These are phyloP conservation scores for Ambrosiella beaveri DNA, from an alignment of 2,329 filamentous ascomycete genomes.

Conservation along the genomic window DNA sequence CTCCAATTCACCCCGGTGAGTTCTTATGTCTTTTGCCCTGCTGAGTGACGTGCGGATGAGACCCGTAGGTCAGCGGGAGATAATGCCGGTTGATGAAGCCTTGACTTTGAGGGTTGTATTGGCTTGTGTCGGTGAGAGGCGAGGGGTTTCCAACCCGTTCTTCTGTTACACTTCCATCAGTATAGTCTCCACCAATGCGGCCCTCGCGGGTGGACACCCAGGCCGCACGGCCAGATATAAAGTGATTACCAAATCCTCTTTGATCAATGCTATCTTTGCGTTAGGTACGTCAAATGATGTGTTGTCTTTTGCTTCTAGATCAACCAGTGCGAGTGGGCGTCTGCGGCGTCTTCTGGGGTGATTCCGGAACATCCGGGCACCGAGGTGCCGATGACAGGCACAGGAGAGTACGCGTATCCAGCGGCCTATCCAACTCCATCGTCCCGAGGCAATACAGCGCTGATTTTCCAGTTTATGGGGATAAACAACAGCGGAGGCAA, in stretches of 20 bases:
- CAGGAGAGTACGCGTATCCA: too few relatives aligned
- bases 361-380: too few relatives aligned
- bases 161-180: neutral
- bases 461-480: neutral
- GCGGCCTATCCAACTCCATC: neutral
- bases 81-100: too few relatives aligned
- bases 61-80: too few relatives aligned
- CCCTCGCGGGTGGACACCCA: neutral
- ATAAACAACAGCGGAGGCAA: neutral
- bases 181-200: neutral
- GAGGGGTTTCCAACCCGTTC: neutral
- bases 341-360: too few relatives aligned
- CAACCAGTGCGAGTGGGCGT: too few relatives aligned
- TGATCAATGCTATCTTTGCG: slow-evolving; percentile 35
- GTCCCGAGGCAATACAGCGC: neutral
- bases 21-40: too few relatives aligned
- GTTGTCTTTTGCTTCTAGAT: slow-evolving; percentile 15
- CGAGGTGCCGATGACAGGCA: too few relatives aligned
- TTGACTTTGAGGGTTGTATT: too few relatives aligned
- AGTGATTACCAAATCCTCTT: slow-evolving; percentile 27
- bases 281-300: slow-evolving; percentile 20
- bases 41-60: too few relatives aligned
- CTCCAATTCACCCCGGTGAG: neutral
- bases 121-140: too few relatives aligned
- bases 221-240: slow-evolving; percentile 21